Base-by-base conservation (phyloP, 1,284 basidiomycete genomes). In the Mycena citricolor region DNA sequence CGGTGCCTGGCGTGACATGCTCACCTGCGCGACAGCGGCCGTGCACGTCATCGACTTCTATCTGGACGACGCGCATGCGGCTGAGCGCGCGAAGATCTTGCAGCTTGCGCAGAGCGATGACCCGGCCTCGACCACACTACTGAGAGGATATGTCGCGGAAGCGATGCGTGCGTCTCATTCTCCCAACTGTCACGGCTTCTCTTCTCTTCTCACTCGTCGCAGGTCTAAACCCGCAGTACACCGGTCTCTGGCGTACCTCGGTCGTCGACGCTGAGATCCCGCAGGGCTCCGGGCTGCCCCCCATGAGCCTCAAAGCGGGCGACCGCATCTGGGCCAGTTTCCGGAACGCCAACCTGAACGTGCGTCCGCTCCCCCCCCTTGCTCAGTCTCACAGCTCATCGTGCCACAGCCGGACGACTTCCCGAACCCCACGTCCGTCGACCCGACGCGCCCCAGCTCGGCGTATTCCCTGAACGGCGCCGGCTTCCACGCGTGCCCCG, bases 11-110 rank as follows among this genome's bases (percentile, higher is more conserved):
- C 14, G 20, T 44, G 20, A 26, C n/a, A 5, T 19, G n/a, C 11
- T 13, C 36, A 47, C 13, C 12, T n/a, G 17, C 11, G 22, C 23
- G 39, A 4, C 42, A 61, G 65, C 62, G 16, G 63, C 66, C 44
- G 59, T 66, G 28, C 68, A 78, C 28, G 70, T 79, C 17, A 62
- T 83, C 40, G 73, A 82, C 55, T 80, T 79, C 57, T 83, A 77
- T 60, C 58, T 83, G 19, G 70, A 73, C 31, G 69, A 70, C 11
- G 57, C 57, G 19, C 66, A 64, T 14, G 57, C 58, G 8, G 55
- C 62, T 32, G 69, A 77, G 49, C 60, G 67, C 11, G 62, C 57
- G 0, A 60, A 70, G 26, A 70, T 81, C 28, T 40, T 68, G 14
- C 44, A 62, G 29, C 59, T 77, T 5, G 60, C 64, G 11, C 57